A percentile compares a stretch with the other conserved stretches of the same genome.
These are phyloP conservation scores for Liquidambar formosana DNA, from an alignment of 164 flowering plant genomes.

Conservation along the genomic window DNA sequence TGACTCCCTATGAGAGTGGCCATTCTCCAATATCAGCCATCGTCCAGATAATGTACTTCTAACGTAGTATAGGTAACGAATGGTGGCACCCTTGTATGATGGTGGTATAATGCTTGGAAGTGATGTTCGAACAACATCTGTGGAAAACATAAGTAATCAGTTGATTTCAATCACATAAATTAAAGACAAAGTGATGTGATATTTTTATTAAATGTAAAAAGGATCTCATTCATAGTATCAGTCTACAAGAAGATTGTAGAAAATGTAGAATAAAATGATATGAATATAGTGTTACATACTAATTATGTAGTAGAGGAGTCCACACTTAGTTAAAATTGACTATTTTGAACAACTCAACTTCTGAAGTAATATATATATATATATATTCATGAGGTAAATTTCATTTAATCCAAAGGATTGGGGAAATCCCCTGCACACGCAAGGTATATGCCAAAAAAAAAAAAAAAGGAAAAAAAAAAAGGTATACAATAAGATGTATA, in stretches of 20 bases:
- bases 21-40: constrained; percentile 67
- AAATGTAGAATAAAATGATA: background rate
- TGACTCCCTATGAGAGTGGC: constrained; percentile 46
- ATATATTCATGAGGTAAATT: too few relatives aligned
- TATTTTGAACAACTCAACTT: background rate
- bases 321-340: background rate
- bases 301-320: background rate
- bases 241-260: background rate
- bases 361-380: too few relatives aligned
- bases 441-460: too few relatives aligned
- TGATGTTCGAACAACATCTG: constrained; percentile 69
- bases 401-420: too few relatives aligned
- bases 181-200: background rate
- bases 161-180: background rate
- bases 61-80: constrained; percentile 83
- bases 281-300: too few relatives aligned
- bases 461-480: too few relatives aligned
- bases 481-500: too few relatives aligned
- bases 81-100: constrained; percentile 80
- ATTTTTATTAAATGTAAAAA: background rate
- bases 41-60: constrained; percentile 56
- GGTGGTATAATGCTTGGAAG: constrained; percentile 84
- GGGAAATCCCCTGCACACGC: too few relatives aligned
- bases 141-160: constrained; percentile 14
- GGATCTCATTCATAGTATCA: background rate